Evolutionary conservation across 495 filamentous ascomycete species (phyloP), one percentile per base, ranked within the genome.

Genomic region (Penicillium coffeae): DNA sequence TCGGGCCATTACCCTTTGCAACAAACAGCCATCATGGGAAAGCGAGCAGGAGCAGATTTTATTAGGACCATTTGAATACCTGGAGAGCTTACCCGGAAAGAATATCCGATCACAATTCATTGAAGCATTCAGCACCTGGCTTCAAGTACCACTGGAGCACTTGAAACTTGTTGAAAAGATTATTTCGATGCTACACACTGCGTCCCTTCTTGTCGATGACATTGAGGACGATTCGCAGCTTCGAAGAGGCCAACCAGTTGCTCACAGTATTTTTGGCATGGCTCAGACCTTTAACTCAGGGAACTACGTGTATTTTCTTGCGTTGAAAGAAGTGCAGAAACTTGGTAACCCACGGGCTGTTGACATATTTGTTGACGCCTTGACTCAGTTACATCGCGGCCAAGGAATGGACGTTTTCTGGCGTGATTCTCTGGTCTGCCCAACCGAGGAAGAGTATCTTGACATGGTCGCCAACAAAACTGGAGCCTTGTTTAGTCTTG

Each of bases 331-430:
- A 65, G 56, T 92, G 4, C 66, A 75, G 36, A 82, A 84, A 54
- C 77, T 94, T 22, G 55, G 67, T 0, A 87, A 85, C 54, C 77
- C 80, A 0, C 59, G 56, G 7, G 76, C 77, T 19, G 73, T 90
- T 40, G 64, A 70, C 39, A 85, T 93, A 41, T 95, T 83, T 61
- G 82, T 80, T 3, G 85, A 91, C 34, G 90, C 94, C 60, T 71
- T 95, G 7, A 62, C 90, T 27, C 87, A 90, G 62, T 79, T 96
- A 10, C 89, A 95, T 66, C 74, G 86, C 20, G 92, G 92, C 4
- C 92, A 97, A 59, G 89, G 92, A 36, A 88, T 94, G 85, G 91
- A 97, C 57, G 77, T 97, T 22, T 93, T 85, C 73, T 97, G 92
- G 92, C 75, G 88, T 6, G 88, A 95, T 66, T 84, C 82, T 2